phyloP scores from a whole-genome alignment of 306 rosid genomes.

The Chamaecrista fasciculata region DNA sequence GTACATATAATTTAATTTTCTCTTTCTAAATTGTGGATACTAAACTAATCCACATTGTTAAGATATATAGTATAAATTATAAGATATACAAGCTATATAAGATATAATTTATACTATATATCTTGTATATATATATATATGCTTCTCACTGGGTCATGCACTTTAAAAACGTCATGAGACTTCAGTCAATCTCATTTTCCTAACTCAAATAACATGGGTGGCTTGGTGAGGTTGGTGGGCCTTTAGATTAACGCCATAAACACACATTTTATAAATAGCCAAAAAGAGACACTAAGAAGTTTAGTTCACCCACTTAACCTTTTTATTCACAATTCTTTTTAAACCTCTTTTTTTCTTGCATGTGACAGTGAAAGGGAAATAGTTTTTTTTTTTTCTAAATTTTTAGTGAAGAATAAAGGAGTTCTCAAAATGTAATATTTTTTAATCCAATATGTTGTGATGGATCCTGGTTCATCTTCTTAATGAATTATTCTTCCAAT shows the following conservation, averaged over 20 bases:
- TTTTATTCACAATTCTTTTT: not conserved
- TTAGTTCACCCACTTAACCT: slow-evolving; percentile 61
- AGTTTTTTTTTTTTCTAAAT: too few species aligned
- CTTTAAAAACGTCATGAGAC: slow-evolving; percentile 14
- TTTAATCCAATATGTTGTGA: too few species aligned
- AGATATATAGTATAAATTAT: too few species aligned
- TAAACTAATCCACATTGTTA: not conserved
- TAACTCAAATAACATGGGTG: slow-evolving; percentile 40
- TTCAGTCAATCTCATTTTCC: slow-evolving; percentile 50
- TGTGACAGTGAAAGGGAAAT: not conserved
- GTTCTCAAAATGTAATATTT: too few species aligned
- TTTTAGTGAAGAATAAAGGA: too few species aligned
- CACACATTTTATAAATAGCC: not conserved
- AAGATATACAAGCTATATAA: too few species aligned
- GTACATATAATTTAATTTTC: too few species aligned
- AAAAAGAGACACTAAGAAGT: slow-evolving; percentile 29
- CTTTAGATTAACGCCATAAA: not conserved
- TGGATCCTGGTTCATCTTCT: too few species aligned
- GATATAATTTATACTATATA: too few species aligned
- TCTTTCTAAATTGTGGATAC: not conserved
- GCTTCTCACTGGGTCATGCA: too few species aligned
- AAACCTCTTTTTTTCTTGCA: not conserved
- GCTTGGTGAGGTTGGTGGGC: slow-evolving; percentile 54
- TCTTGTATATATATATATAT: too few species aligned
- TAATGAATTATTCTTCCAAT: too few species aligned